These are phyloP conservation scores for Solanum chmielewskii DNA, from an alignment of 257 asterid species.

Conservation along the genomic window DNA sequence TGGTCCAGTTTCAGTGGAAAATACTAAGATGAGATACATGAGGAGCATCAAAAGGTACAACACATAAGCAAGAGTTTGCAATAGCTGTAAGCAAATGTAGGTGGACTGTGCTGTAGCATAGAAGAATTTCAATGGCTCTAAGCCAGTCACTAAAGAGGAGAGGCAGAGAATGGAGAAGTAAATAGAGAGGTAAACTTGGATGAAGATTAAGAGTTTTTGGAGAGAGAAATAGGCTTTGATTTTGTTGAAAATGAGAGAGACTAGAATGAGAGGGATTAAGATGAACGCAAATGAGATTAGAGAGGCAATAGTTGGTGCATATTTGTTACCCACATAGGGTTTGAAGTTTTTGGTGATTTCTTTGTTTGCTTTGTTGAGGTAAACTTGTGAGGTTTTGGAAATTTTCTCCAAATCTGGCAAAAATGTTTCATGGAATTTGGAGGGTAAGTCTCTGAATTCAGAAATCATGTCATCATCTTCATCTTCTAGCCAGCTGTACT, in stretches of 20 bases:
- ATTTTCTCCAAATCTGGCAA: constrained; percentile 73
- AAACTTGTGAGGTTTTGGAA: constrained; percentile 54
- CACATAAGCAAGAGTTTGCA: constrained; percentile 66
- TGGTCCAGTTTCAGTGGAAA: constrained; percentile 65
- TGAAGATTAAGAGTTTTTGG: constrained; percentile 66
- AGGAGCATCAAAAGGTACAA: constrained; percentile 76
- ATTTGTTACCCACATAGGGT: constrained; percentile 73
- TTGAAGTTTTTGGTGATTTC: constrained; percentile 73
- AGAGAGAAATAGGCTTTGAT: constrained; percentile 81
- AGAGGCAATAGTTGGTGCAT: constrained; percentile 67
- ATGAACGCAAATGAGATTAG: constrained; percentile 62
- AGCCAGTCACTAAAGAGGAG: constrained; percentile 58
- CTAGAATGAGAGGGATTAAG: constrained; percentile 61
- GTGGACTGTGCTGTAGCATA: constrained; percentile 82
- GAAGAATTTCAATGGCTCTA: constrained; percentile 74
- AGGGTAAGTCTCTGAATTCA: constrained; percentile 53
- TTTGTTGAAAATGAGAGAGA: constrained; percentile 55
- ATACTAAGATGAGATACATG: constrained; percentile 69
- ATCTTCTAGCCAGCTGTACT: constrained; percentile 28
- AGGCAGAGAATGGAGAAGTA: constrained; percentile 75
- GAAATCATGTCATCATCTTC: constrained; percentile 54
- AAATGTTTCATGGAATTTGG: constrained; percentile 63
- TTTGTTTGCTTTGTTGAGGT: constrained; percentile 56
- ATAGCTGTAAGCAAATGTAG: constrained; percentile 57
- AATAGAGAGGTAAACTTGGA: constrained; percentile 72